These are phyloP conservation scores for Penicillium turbatum DNA, from an alignment of 495 filamentous ascomycete genomes.

Conservation along the genomic window DNA sequence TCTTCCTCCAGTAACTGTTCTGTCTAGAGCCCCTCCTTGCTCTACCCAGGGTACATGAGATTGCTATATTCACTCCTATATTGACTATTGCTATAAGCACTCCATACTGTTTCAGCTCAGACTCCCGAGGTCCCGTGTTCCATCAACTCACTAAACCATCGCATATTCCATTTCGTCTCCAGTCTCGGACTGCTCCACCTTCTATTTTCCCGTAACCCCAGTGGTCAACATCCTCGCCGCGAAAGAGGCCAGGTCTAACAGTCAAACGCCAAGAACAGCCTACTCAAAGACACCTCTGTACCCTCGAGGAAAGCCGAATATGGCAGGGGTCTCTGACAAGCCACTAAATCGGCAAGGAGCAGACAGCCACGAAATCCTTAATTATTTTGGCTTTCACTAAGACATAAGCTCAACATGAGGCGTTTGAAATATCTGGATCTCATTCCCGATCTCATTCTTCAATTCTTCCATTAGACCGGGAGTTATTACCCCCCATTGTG, in stretches of 20 bases:
- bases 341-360: conserved; percentile 5
- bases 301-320: background rate
- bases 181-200: conserved; percentile 1
- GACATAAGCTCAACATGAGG: background rate
- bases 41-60: background rate
- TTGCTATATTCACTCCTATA: background rate
- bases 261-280: background rate
- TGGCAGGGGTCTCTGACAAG: conserved; percentile 1
- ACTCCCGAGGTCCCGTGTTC: background rate
- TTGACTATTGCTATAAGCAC: background rate
- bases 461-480: background rate
- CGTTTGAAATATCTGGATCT: background rate
- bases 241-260: background rate
- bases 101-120: background rate
- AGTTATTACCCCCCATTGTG: background rate
- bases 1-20: background rate
- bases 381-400: background rate
- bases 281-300: background rate
- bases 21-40: background rate
- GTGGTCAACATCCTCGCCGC: background rate
- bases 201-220: no score
- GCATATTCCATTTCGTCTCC: background rate
- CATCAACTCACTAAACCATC: background rate
- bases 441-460: background rate
- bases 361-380: background rate